Base-by-base conservation (phyloP, 2,329 filamentous ascomycete genomes). In the Pseudocercospora macadamiae region DNA sequence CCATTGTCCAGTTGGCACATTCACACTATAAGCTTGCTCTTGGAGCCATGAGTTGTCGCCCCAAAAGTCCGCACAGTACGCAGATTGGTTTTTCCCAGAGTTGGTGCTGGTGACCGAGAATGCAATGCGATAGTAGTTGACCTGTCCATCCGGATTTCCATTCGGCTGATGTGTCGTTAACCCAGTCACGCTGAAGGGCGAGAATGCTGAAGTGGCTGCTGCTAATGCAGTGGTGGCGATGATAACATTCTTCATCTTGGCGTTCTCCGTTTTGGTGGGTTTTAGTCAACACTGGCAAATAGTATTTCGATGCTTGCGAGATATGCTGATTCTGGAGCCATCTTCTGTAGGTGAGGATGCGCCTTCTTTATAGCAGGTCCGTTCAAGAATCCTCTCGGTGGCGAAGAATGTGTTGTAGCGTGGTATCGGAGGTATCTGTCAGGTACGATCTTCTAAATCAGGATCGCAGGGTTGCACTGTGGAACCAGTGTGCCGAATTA, bases 141-240 rank as follows among this genome's bases (percentile, higher is more conserved):
- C 63, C 30, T 66, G 59, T 16, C 67, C 68, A 32, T 34, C 54
- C 8, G 63, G 54, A 28, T 61, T 61, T 48, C 68, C 69, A 28
- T 64, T 70, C 6, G 69, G 69, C 52, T 68, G 64, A 32, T 70
- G 65, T 4, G 67, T 64, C 14, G 53, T 65, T 18, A 71, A 12
- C 7, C 45, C 26, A 1, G 61, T 47, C 2, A 62, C 55, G 4
- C 10, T 18, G 52, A 63, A 60, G 1, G 58, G 19, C n/a, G 54
- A 51, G 28, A 57, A 19, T 32, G 47, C 25, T 32, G 47, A 60
- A 25, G 52, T 53, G 3, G 30, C 16, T 26, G 25, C 10, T 28
- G 47, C 12, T 34, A 45, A 21, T 30, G 28, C 54, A 9, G 51
- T n/a, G 36, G 44, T n/a, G 23, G 44, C 9, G 21, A 44, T 16